Percentiles rank a stretch among this genome's conserved stretches.
Conservation (phyloP, 805 yeast genomes). For the Candida sanyiensis region DNA sequence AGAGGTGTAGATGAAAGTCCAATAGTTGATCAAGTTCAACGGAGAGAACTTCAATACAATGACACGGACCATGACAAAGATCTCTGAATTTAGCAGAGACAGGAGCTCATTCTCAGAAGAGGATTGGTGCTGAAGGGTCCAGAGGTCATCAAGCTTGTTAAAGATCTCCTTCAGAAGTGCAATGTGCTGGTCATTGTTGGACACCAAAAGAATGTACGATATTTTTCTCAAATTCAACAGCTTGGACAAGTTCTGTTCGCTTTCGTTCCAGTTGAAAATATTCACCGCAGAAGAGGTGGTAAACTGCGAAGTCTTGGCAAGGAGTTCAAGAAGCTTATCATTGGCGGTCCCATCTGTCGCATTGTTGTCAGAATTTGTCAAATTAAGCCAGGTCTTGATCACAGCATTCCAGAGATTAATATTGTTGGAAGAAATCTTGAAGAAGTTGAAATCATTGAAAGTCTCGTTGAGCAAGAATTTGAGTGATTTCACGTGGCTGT, state of each 20-base stretch:
- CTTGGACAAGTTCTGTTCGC: constrained; percentile 48
- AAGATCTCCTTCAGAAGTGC: constrained; percentile 44
- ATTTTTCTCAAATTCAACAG: constrained; percentile 53
- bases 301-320: constrained; percentile 38
- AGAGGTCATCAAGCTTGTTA: constrained; percentile 38
- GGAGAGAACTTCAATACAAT: constrained; percentile 57
- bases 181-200: constrained; percentile 52
- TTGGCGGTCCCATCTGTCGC: constrained; percentile 15
- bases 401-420: constrained; percentile 47
- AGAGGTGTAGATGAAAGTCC: constrained; percentile 63
- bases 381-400: constrained; percentile 56
- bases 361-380: constrained; percentile 33
- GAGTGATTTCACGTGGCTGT: constrained; percentile 50
- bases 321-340: constrained; percentile 51
- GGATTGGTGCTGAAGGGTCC: constrained; percentile 19
- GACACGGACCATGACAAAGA: constrained; percentile 58
- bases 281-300: constrained; percentile 41
- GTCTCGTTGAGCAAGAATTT: constrained; percentile 56
- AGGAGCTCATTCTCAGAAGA: constrained; percentile 25
- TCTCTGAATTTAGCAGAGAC: constrained; percentile 31
- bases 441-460: constrained; percentile 55
- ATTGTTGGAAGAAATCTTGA: constrained; percentile 31
- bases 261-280: constrained; percentile 69
- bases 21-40: constrained; percentile 57
- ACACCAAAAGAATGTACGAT: constrained; percentile 55